These are phyloP conservation scores for Simmondsia chinensis DNA, from an alignment of 148 eudicot genomes.

Conservation along the genomic window DNA sequence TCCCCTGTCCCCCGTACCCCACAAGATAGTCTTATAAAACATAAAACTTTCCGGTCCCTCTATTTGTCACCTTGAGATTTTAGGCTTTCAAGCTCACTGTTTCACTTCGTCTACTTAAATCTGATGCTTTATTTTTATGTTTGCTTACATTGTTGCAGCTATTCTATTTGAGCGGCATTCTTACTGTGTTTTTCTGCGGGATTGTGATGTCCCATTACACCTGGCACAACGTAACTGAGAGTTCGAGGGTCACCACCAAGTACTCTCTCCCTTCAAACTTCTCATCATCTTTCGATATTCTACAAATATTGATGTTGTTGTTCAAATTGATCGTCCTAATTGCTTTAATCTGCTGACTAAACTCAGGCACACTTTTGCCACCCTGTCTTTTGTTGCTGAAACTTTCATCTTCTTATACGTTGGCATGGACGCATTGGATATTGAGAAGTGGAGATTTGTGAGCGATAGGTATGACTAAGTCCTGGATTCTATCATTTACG, in stretches of 20 bases:
- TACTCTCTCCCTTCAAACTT: too few species aligned
- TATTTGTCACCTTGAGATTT: slow-evolving; percentile 1
- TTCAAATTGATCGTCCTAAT: neutral
- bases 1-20: too few species aligned
- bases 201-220: slow-evolving; percentile 93
- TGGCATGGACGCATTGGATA: slow-evolving; percentile 92
- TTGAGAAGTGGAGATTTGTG: slow-evolving; percentile 78
- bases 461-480: slow-evolving; percentile 38
- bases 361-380: slow-evolving; percentile 83
- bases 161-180: slow-evolving; percentile 69
- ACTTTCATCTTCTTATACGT: slow-evolving; percentile 72
- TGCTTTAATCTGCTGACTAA: neutral
- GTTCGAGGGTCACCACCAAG: slow-evolving; percentile 84
- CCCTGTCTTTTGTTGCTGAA: slow-evolving; percentile 76
- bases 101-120: neutral
- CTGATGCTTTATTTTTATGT: neutral
- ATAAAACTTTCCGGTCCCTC: too few species aligned
- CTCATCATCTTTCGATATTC: too few species aligned
- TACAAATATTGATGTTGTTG: neutral
- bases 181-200: slow-evolving; percentile 91
- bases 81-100: neutral
- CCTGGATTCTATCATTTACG: neutral
- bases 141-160: slow-evolving; percentile 32
- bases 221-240: slow-evolving; percentile 81
- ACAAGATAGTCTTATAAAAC: too few species aligned